Base-by-base conservation (phyloP, 306 rosid genomes). In the Acacia melanoxylon region DNA sequence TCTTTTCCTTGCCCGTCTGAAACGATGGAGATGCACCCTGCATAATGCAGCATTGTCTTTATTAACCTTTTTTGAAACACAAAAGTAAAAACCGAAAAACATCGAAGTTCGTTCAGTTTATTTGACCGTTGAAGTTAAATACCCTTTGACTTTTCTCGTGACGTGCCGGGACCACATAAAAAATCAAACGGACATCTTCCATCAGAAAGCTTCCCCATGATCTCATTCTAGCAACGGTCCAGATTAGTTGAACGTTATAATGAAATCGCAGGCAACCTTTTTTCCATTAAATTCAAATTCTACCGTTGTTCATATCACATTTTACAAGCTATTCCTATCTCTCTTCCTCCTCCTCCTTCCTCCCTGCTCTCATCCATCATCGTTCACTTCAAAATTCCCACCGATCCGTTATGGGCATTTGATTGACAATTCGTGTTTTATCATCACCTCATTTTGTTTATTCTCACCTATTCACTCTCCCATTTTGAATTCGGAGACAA, bases 221-320 rank as follows among this genome's bases (percentile, higher is more conserved):
- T 87, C 68, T 22, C 11, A 65, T 68, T 12, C 37, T 4, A 82
- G 76, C 46, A 20, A 78, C 86, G 89, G 88, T 68, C 72, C 80
- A 78, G 82, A 83, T 89, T 83, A 62, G 70, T 76, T 56, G 97
- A 86, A 93, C 96, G 94, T 93, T 93, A 33, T 44, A 74, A 42
- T 87, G 78, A 73, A 72, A 82, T 59, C 85, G 45, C 56, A 77
- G 1, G 35, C 45, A 4, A 85, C 40, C 45, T 69, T 81, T 81
- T 65, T 56, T 61, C 45, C 83, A 41, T 83, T 66, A 37, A 80
- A 77, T 90, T 83, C 82, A 82, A 89, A 89, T 84, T 81, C 91
- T 81, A 91, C 91, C 92, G 95, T 90, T 93, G 86, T 68, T 41
- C 48, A 41, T 63, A 10, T 49, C 27, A 4, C 8, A 22, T 41